Evolutionary conservation across 768 basidiomycete genomes (phyloP), one percentile per base, ranked within the genome.

Genomic region (Boletus patriciae): DNA sequence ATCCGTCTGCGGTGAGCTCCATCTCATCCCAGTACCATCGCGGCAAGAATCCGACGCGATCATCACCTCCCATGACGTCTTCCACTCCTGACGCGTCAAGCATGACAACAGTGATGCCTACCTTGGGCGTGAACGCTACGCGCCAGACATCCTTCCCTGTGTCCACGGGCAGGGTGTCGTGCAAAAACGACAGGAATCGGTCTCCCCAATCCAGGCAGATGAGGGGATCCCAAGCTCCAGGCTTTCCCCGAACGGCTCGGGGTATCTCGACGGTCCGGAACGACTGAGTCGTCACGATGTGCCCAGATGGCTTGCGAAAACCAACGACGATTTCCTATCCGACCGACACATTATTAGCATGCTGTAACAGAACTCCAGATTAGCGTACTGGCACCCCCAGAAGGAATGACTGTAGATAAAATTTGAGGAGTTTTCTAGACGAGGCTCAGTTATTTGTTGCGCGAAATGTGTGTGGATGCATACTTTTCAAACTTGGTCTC

Each of bases 351-450:
- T 49, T 12, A 54, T 55, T 36, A 61, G 48, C 43, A 21, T 6
- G 41, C 18, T n/a, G 29, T 40, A 8, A 36, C 42, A 46, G 8
- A 49, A 37, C 16, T 43, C 34, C 18, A 23, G 46, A 49, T 50
- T 12, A 34, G 70, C 86, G 63, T 69, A 88, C 88, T 21, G 92
- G 93, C n/a, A 95, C 92, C 47, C 93, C 94, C 52, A 95, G 82
- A 27, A 95, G 80, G 71, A 92, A 94, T 1, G 92, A 94, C 66
- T 95, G 93, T 58, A 93, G 84, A 77, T 94, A 94, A 72, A 92
- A 92, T 66, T 92, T 94, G 55, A 95, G 82, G n/a, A 95, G 75
- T 68, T 95, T 95, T 70, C 90, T 93, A 67, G 50, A 54, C 52
- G 43, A 54, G 8, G 51, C 19, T 62, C n/a, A 58, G 52, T 36